Percentiles rank a stretch among this genome's conserved stretches.
phyloP scores from a whole-genome alignment of 2,329 filamentous ascomycete genomes.

The Aureobasidium melanogenum region DNA sequence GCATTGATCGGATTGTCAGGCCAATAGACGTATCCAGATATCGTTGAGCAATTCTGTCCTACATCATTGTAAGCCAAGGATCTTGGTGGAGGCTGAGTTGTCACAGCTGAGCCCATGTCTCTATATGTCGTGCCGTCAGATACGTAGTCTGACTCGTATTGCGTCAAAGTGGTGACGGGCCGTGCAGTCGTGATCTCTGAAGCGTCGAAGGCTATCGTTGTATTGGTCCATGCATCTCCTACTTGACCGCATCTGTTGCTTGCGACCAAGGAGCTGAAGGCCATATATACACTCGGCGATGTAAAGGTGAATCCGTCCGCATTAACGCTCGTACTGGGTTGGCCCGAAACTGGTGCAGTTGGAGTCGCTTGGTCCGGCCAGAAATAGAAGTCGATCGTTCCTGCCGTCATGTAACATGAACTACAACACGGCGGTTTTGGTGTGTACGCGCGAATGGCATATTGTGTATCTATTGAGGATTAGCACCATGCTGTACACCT shows the following conservation, averaged over 20 bases:
- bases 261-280: slow-evolving; percentile 10
- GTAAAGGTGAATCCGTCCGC: slow-evolving; percentile 13
- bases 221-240: slow-evolving; percentile 11
- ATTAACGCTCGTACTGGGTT: slow-evolving; percentile 11
- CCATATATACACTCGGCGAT: slow-evolving; percentile 15
- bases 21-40: slow-evolving; percentile 12
- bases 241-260: slow-evolving; percentile 12
- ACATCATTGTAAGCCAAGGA: slow-evolving; percentile 8
- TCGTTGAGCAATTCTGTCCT: slow-evolving; percentile 7
- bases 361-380: slow-evolving; percentile 14
- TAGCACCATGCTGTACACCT: background rate
- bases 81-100: slow-evolving; percentile 8
- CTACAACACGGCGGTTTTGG: slow-evolving; percentile 13
- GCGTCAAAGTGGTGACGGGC: slow-evolving; percentile 10
- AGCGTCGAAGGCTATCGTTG: slow-evolving; percentile 12
- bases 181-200: slow-evolving; percentile 12
- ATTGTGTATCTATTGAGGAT: slow-evolving; percentile 14
- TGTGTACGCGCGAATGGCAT: slow-evolving; percentile 13
- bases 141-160: background rate
- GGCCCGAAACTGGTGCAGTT: background rate
- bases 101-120: background rate
- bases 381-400: slow-evolving; percentile 13
- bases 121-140: background rate
- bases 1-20: slow-evolving; percentile 12
- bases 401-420: slow-evolving; percentile 12